These are phyloP conservation scores for Cytidiella melzeri DNA, from an alignment of 768 basidiomycete genomes.

Conservation along the genomic window DNA sequence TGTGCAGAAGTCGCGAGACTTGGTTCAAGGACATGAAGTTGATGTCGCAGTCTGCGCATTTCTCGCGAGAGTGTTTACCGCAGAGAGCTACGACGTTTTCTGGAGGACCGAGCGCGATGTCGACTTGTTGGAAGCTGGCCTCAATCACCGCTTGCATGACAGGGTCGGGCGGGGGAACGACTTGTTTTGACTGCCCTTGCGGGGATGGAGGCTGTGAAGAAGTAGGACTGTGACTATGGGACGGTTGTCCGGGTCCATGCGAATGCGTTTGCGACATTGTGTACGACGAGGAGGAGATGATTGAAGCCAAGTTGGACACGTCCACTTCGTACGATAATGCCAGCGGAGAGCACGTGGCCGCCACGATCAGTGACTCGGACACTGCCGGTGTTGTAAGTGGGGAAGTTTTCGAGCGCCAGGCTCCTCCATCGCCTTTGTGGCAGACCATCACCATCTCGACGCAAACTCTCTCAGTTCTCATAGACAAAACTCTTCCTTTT, in stretches of 20 bases:
- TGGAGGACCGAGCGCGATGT: conserved; percentile 46
- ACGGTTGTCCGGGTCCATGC: conserved; percentile 49
- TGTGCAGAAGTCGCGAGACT: conserved; percentile 60
- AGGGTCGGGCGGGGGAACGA: conserved; percentile 52
- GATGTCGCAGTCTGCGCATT: conserved; percentile 64
- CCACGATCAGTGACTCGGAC: conserved; percentile 8
- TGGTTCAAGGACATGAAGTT: conserved; percentile 77
- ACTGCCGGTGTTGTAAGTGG: conserved; percentile 21
- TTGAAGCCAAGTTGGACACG: too few species aligned
- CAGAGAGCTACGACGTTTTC: conserved; percentile 58
- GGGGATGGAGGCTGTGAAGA: conserved; percentile 22
- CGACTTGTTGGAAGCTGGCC: conserved; percentile 55
- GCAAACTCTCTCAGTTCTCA: conserved; percentile 26
- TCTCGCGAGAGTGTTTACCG: conserved; percentile 59
- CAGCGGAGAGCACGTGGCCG: too few species aligned
- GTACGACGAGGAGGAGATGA: background rate
- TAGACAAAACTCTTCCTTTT: conserved; percentile 27
- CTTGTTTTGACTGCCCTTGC: conserved; percentile 22
- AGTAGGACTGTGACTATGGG: conserved; percentile 41
- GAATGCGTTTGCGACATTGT: conserved; percentile 62
- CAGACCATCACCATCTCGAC: conserved; percentile 29
- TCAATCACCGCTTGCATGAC: conserved; percentile 73
- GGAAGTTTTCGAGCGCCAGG: conserved; percentile 14
- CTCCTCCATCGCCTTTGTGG: conserved; percentile 26
- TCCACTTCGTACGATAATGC: too few species aligned